These are phyloP conservation scores for Dactylellina parvicollis DNA, from an alignment of 2,329 filamentous ascomycete species.

Conservation along the genomic window DNA sequence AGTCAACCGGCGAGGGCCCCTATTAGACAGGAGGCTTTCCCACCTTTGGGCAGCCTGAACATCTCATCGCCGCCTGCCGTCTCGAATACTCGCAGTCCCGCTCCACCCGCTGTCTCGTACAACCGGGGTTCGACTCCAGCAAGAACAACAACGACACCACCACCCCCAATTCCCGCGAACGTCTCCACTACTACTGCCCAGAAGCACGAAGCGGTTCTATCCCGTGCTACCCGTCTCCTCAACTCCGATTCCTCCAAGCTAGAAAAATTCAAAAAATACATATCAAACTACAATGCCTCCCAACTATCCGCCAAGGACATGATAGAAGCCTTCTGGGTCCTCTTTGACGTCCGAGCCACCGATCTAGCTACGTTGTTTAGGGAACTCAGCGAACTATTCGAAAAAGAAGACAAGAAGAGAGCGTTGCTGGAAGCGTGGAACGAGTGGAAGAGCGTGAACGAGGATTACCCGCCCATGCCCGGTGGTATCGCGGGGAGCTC, in stretches of 20 bases:
- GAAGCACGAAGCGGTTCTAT: conserved; percentile 82
- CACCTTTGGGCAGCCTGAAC: conserved; percentile 43
- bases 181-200: conserved; percentile 25
- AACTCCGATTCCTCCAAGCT: conserved; percentile 80
- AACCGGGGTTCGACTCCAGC: neutral
- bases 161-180: conserved; percentile 23
- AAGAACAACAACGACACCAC: conserved; percentile 13
- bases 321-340: conserved; percentile 71
- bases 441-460: conserved; percentile 72
- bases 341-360: conserved; percentile 63
- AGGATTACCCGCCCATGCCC: conserved; percentile 57
- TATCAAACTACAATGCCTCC: conserved; percentile 79
- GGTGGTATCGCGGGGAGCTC: conserved; percentile 60
- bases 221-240: conserved; percentile 82
- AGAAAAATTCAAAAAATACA: conserved; percentile 77
- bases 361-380: conserved; percentile 89
- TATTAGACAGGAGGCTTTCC: conserved; percentile 46
- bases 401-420: conserved; percentile 78
- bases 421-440: conserved; percentile 85
- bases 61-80: conserved; percentile 19
- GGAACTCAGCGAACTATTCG: conserved; percentile 91
- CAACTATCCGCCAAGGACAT: conserved; percentile 77
- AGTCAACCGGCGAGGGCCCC: conserved; percentile 23
- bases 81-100: neutral
- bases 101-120: neutral